phyloP scores from a whole-genome alignment of 2,329 filamentous ascomycete genomes.

The Sclerotinia trifoliorum region DNA sequence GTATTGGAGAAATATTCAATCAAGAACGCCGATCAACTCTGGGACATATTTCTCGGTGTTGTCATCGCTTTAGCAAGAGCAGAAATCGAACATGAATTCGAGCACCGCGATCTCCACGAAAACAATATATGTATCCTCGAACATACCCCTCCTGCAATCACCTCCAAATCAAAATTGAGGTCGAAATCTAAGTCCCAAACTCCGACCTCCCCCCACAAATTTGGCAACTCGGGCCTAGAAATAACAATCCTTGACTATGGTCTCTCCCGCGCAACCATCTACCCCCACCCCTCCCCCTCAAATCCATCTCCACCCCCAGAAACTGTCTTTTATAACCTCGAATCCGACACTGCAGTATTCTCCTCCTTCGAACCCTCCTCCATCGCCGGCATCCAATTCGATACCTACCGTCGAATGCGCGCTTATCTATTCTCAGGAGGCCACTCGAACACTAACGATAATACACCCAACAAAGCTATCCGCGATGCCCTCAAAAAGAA shows the following conservation, averaged over 20 bases:
- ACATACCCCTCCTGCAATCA: neutral
- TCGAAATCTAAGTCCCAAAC: neutral
- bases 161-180: neutral
- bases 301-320: conserved; percentile 36
- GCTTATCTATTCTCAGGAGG: conserved; percentile 30
- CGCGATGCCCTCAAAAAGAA: conserved; percentile 11
- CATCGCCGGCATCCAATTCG: conserved; percentile 48
- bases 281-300: conserved; percentile 30
- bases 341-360: conserved; percentile 59
- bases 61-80: conserved; percentile 60
- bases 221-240: conserved; percentile 60
- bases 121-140: conserved; percentile 59
- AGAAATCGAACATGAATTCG: conserved; percentile 58
- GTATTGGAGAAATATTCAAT: conserved; percentile 60
- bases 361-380: conserved; percentile 48
- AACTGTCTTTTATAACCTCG: conserved; percentile 56
- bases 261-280: conserved; percentile 56
- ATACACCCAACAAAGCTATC: neutral
- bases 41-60: conserved; percentile 62
- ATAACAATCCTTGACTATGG: conserved; percentile 67
- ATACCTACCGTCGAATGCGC: conserved; percentile 55
- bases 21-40: conserved; percentile 51
- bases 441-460: conserved; percentile 23
- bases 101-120: conserved; percentile 66
- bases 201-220: conserved; percentile 40